Evolutionary conservation across 1,284 basidiomycete species (phyloP).

Genomic region (Austroboletus rostrupii): DNA sequence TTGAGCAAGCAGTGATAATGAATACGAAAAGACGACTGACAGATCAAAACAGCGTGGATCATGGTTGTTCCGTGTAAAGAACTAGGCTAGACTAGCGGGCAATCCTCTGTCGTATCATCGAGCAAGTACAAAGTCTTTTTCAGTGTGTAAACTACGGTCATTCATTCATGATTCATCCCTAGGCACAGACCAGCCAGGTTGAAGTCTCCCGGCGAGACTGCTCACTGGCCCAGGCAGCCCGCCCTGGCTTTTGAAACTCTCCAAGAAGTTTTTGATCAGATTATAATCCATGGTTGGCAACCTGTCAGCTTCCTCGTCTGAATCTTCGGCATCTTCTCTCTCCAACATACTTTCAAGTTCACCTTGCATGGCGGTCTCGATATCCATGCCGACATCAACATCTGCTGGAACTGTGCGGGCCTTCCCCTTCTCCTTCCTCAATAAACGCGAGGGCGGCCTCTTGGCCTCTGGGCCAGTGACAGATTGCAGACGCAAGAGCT

Average conservation of each 20-base stretch:
- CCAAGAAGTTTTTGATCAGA: constrained; percentile 91
- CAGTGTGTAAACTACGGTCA: too few species aligned
- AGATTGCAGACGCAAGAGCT: constrained; percentile 51
- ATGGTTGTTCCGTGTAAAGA: constrained; percentile 39
- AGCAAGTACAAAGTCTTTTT: too few species aligned
- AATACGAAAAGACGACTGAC: constrained; percentile 40
- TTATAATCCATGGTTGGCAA: constrained; percentile 69
- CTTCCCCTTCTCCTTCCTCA: constrained; percentile 32
- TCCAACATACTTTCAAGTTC: constrained; percentile 72
- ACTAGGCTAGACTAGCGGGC: too few species aligned
- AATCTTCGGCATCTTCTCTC: constrained; percentile 44
- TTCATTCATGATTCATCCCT: constrained; percentile 47
- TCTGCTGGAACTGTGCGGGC: constrained; percentile 10
- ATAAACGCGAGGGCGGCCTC: constrained; percentile 2
- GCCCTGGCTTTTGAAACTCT: constrained; percentile 88
- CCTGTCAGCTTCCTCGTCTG: constrained; percentile 47
- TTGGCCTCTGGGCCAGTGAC: constrained; percentile 17
- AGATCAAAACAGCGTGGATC: constrained; percentile 86
- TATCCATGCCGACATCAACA: constrained; percentile 55
- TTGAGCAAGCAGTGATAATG: constrained; percentile 37
- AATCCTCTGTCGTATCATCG: too few species aligned
- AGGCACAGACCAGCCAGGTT: constrained; percentile 69
- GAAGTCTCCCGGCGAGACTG: constrained; percentile 78
- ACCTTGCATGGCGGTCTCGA: constrained; percentile 80
- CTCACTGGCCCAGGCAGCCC: constrained; percentile 87